phyloP scores from a whole-genome alignment of 352 stramenopile species.

The Globisporangium emineosum region DNA sequence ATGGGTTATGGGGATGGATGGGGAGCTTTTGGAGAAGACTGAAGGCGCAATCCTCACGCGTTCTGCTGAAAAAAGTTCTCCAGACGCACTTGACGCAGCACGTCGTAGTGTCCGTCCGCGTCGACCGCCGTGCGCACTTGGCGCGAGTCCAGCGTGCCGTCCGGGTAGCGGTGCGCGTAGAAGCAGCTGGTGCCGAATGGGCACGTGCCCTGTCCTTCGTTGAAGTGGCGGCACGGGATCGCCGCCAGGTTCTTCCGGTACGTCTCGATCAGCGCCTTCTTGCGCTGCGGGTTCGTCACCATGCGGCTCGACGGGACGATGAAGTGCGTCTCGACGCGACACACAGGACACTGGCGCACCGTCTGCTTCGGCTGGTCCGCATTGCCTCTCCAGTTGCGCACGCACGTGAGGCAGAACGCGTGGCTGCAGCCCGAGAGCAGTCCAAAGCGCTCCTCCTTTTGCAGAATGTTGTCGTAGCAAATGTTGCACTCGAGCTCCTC shows the following conservation, averaged over 20 bases:
- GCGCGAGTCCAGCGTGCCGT: constrained; percentile 56
- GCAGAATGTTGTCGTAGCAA: constrained; percentile 78
- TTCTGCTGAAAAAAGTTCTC: constrained; percentile 56
- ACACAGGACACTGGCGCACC: constrained; percentile 75
- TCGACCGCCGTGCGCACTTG: constrained; percentile 72
- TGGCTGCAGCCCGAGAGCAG: constrained; percentile 79
- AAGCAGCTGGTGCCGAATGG: constrained; percentile 87
- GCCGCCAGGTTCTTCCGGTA: constrained; percentile 73
- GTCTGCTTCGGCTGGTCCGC: constrained; percentile 72
- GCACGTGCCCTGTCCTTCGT: constrained; percentile 76
- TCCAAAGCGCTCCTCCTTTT: constrained; percentile 77
- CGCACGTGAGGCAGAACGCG: constrained; percentile 79
- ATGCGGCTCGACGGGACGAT: constrained; percentile 84
- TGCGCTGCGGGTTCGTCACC: constrained; percentile 59
- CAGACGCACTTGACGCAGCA: constrained; percentile 69
- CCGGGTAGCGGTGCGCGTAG: constrained; percentile 74
- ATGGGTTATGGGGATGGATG: no score
- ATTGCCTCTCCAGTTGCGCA: constrained; percentile 74
- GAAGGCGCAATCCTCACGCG: constrained; percentile 3
- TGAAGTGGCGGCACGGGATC: constrained; percentile 84
- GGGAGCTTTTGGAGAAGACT: neutral
- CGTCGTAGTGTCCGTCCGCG: constrained; percentile 69
- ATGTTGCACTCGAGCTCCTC: constrained; percentile 81
- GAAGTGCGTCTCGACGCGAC: constrained; percentile 76
- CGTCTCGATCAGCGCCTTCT: constrained; percentile 60